A percentile compares a stretch with the other conserved stretches of the same genome.
These are phyloP conservation scores for Aristolochia fimbriata DNA, from an alignment of 164 flowering plant genomes.

Conservation along the genomic window DNA sequence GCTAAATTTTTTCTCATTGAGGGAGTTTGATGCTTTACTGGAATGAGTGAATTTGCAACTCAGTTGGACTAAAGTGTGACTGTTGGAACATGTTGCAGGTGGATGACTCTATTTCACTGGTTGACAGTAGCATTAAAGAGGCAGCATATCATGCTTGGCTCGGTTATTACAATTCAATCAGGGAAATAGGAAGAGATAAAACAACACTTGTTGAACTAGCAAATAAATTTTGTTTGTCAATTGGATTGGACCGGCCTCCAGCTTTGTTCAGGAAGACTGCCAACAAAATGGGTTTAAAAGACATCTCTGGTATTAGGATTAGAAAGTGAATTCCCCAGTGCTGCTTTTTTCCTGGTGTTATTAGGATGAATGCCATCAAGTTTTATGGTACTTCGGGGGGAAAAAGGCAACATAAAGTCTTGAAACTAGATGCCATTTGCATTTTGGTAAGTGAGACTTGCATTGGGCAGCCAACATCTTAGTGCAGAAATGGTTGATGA, in stretches of 20 bases:
- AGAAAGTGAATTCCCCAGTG: slow-evolving; percentile 25
- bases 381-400: no score
- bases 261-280: slow-evolving; percentile 74
- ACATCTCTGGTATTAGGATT: slow-evolving; percentile 70
- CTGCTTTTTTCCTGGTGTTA: no score
- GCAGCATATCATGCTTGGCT: slow-evolving; percentile 99
- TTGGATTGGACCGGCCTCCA: slow-evolving; percentile 70
- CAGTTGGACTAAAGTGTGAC: not conserved
- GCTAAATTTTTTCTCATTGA: no score
- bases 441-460: no score
- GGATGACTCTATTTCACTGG: slow-evolving; percentile 47
- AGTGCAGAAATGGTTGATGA: no score
- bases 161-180: slow-evolving; percentile 89
- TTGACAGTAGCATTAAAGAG: slow-evolving; percentile 71
- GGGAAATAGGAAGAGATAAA: slow-evolving; percentile 81
- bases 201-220: slow-evolving; percentile 78
- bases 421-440: no score
- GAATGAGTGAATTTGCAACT: not conserved
- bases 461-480: no score
- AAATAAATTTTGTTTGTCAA: slow-evolving; percentile 50
- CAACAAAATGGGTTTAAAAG: slow-evolving; percentile 84
- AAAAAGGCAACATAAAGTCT: no score
- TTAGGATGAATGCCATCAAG: no score
- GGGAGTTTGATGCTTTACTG: no score
- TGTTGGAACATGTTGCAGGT: slow-evolving; percentile 27